Evolutionary conservation across 176 grass and related monocot species (phyloP).

Genomic region (Pontederia crassipes): DNA sequence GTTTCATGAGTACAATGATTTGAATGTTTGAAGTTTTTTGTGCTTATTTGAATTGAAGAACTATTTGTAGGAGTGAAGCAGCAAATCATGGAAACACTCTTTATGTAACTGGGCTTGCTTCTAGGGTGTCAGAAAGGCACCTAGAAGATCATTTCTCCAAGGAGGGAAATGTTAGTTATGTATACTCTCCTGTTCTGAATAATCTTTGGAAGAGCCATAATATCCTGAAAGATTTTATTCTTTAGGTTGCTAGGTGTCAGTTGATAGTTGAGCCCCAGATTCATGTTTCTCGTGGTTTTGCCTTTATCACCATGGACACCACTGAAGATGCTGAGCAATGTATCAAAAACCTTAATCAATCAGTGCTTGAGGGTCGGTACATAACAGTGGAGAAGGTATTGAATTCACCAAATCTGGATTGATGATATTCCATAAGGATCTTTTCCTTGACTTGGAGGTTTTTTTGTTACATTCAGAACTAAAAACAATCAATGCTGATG

Average conservation of each 20-base stretch:
- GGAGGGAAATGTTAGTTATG: conserved; percentile 49
- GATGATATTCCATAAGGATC: background rate
- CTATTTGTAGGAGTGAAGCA: conserved; percentile 27
- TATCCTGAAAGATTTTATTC: background rate
- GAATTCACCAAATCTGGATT: background rate
- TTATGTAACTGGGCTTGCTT: conserved; percentile 56
- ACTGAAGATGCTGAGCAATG: conserved; percentile 52
- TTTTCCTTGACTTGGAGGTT: background rate
- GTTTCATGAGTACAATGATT: conserved; percentile 3
- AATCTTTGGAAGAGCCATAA: too few relatives aligned
- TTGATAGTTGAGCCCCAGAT: conserved; percentile 72
- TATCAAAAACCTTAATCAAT: conserved; percentile 69
- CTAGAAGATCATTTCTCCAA: conserved; percentile 56
- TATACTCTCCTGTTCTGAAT: background rate
- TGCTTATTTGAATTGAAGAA: background rate
- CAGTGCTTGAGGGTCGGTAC: conserved; percentile 71
- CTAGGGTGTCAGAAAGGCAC: conserved; percentile 56
- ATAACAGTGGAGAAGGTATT: conserved; percentile 94
- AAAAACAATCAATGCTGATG: conserved; percentile 63
- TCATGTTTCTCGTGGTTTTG: conserved; percentile 82
- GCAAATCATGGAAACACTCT: conserved; percentile 58
- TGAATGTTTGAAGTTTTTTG: background rate
- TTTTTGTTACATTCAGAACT: too few relatives aligned
- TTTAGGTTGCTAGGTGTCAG: conserved; percentile 51
- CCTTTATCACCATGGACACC: conserved; percentile 80